Conservation (phyloP, 2,329 filamentous ascomycete genomes). For the Trichoderma brevicompactum region DNA sequence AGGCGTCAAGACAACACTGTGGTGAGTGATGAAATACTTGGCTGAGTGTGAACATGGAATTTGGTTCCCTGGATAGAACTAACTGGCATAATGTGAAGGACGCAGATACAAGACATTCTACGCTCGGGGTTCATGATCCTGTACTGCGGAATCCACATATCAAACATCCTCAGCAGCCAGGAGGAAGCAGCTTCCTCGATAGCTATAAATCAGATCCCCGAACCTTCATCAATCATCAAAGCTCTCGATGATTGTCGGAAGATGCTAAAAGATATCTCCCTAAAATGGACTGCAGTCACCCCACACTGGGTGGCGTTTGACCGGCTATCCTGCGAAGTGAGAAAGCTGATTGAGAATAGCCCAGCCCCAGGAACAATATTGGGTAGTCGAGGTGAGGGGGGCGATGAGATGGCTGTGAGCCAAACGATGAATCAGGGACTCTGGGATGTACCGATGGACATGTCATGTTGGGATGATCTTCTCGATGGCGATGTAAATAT, state of each 20-base stretch:
- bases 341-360: slow-evolving; percentile 19
- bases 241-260: slow-evolving; percentile 24
- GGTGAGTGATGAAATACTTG: background rate
- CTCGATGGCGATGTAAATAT: slow-evolving; percentile 23
- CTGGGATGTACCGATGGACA: slow-evolving; percentile 27
- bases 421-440: background rate
- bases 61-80: background rate
- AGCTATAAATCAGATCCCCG: background rate
- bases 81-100: background rate
- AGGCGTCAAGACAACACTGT: slow-evolving; percentile 22
- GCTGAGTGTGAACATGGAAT: background rate
- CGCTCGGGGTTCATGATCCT: slow-evolving; percentile 26
- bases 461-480: slow-evolving; percentile 25
- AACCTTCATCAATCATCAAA: slow-evolving; percentile 15
- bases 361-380: background rate
- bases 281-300: slow-evolving; percentile 16
- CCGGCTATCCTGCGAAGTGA: slow-evolving; percentile 22
- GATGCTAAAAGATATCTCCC: slow-evolving; percentile 25
- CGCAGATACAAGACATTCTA: slow-evolving; percentile 25
- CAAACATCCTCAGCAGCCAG: slow-evolving; percentile 19
- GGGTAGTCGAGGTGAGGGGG: background rate
- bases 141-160: slow-evolving; percentile 27
- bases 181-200: slow-evolving; percentile 4
- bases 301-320: slow-evolving; percentile 26
- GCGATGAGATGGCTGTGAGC: background rate